Base-by-base conservation (phyloP, 129 eudicot genomes). In the Calendula officinalis region DNA sequence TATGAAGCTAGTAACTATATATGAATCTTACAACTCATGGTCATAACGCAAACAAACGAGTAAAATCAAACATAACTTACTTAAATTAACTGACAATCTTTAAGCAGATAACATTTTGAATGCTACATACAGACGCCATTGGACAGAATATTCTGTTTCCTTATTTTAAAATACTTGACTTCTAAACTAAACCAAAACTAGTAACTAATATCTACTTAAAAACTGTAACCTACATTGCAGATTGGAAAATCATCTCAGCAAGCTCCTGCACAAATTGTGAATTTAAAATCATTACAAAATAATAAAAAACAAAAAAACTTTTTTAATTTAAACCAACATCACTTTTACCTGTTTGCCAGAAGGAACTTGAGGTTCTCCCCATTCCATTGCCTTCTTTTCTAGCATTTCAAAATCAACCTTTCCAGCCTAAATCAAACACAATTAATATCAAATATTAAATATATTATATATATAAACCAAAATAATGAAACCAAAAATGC, bases 231-330 rank as follows among this genome's bases (percentile, higher is more conserved):
- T 86, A 88, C 75, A 94, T 45, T 15, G 88, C 91, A 67, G 99
- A 81, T 55, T 88, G 96, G 70, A 94, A 94, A 41, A 94, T 80
- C 99, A 94, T 94, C 85, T 94, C 99, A 4, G 89, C 95, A 34
- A 94, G 83, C 73, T 94, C 99, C 96, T 94, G 95, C 85, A 87
- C 17, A 57, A 42, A 8, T 46, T 7, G 44, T 12, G 48, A 37
- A 4, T 47, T 6, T 16, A 40, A 50, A 40, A 60, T 16, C 7
- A n/a, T 46, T 40, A 47, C 67, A 49, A 33, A n/a, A n/a, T 0
- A 13, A 64, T 58, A 35, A 22, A 22, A 22, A 22, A 22, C 1
- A 22, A 30, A 33, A 62, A 44, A 0, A 13, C 32, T 5, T 62
- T 49, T 79, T 86, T 94, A 94, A 11, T 14, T 14, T 17, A 52